Base-by-base conservation (phyloP, 345 rosid genomes). In the Eutrema heterophyllum region DNA sequence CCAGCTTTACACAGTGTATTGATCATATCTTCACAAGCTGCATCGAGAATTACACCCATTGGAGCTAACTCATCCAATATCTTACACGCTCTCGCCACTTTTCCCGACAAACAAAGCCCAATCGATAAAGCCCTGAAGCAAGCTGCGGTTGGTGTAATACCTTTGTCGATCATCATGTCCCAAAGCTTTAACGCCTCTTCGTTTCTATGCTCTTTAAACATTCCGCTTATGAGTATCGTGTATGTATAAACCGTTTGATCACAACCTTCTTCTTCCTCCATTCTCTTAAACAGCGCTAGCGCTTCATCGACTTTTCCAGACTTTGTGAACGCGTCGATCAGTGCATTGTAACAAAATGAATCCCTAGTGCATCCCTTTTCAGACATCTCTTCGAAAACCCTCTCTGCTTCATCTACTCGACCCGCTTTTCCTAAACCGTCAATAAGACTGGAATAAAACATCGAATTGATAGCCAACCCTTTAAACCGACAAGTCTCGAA, bases 341-440 rank as follows among this genome's bases (percentile, higher is more conserved):
- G 83, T 8, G 89, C 87, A 72, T 94, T 94, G 68, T 89, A 89
- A 84, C 97, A 88, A 72, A 88, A 86, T 7, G 96, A 86, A 82
- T 94, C 98, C 6, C 78, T 80, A 0, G 84, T 81, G 66, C 86
- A 89, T 51, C 91, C 92, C 57, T 80, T 82, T 43, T 78, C 79
- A 15, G 70, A 73, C 98, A 94, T 94, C 70, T 92, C 87, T 67
- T 88, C 84, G 16, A 94, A 91, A 50, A 94, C 82, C 59, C 72
- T 78, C 81, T 86, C 86, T 26, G 98, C 98, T 78, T 88, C 95
- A 59, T 86, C 84, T 13, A 89, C 83, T 50, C 88, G 70, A 29
- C 97, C 96, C 2, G 84, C 89, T 84, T 94, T 91, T n/a, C 98
- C 98, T 15, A 91, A 79, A 46, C 96, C 93, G 64, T 87, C 95